Base-by-base conservation (phyloP, 106 monocot genomes). In the Amphibolis antarctica region DNA sequence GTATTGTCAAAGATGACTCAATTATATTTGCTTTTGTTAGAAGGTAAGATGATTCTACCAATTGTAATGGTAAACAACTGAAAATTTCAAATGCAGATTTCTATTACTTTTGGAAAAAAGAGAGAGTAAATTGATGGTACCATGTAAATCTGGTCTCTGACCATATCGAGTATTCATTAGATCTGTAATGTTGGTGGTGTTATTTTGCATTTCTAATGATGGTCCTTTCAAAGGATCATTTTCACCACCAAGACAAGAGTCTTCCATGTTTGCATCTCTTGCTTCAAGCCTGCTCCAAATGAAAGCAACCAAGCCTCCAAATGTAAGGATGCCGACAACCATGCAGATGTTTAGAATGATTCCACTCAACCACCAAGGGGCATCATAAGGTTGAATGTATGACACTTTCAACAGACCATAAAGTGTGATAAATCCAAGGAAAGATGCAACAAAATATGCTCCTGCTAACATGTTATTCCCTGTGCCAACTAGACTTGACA, bases 401-500 rank as follows among this genome's bases (percentile, higher is more conserved):
- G 79, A 79, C 18, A 69, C 59, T 68, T 83, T 69, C 46, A 85
- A 28, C 51, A 86, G 42, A 21, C 69, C 78, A 51, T 62, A 85
- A 15, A 81, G 56, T 21, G 64, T 28, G 18, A 85, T 59, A 69
- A 88, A 85, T 42, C 93, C 88, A 54, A 81, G 17, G 2, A 74
- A 73, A 19, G 93, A 81, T 62, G 75, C 65, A 55, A 49, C n/a
- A 59, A 83, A 70, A 67, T 93, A 93, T 20, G 74, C 45, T 60
- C 74, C 88, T 4, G 83, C 68, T 77, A 82, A 88, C 1, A 81
- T 17, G 47, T 79, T 88, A 72, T 93, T 55, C 23, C 83, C 88
- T 0, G 93, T 88, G 19, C 93, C 93, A 42, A 86, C 93, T 66
- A 93, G 79, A 63, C 85, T 70, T 30, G 93, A 88, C 76, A 93